These are phyloP conservation scores for Aegilops bicornis DNA, from an alignment of 176 grass and related monocot species.

Conservation along the genomic window DNA sequence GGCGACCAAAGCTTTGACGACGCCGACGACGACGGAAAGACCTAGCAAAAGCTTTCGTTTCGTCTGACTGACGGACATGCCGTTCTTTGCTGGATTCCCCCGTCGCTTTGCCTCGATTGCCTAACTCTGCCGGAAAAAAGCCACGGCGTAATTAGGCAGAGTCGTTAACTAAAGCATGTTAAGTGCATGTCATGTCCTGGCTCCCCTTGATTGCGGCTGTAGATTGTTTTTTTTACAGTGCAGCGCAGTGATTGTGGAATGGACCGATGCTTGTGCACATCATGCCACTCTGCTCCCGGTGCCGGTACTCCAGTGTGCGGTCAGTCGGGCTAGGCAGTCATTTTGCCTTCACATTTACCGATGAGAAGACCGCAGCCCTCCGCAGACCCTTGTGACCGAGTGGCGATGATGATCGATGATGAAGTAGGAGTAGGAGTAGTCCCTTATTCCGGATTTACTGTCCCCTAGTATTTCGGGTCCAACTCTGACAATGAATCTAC, in stretches of 20 bases:
- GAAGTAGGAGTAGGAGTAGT: background rate
- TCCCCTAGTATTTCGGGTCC: no score
- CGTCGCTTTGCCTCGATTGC: constrained; percentile 15
- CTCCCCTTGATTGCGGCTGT: background rate
- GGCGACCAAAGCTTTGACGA: constrained; percentile 34
- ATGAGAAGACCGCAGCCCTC: constrained; percentile 31
- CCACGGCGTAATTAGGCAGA: background rate
- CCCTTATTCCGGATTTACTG: no score
- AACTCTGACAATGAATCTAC: no score
- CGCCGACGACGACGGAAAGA: constrained; percentile 3
- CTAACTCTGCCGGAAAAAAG: constrained; percentile 37
- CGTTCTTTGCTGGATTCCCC: background rate
- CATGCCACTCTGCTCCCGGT: no score
- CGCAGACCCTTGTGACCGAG: background rate
- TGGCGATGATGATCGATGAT: background rate
- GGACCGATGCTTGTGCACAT: background rate
- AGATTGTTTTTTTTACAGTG: background rate
- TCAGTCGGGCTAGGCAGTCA: no score
- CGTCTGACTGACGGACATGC: background rate
- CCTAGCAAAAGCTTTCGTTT: constrained; percentile 14
- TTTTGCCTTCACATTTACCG: background rate
- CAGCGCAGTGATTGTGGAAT: background rate
- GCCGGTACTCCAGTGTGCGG: background rate
- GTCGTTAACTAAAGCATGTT: background rate
- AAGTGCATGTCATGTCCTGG: background rate